These are phyloP conservation scores for Zygosaccharomyces lentus DNA, from an alignment of 805 yeast genomes.

Conservation along the genomic window DNA sequence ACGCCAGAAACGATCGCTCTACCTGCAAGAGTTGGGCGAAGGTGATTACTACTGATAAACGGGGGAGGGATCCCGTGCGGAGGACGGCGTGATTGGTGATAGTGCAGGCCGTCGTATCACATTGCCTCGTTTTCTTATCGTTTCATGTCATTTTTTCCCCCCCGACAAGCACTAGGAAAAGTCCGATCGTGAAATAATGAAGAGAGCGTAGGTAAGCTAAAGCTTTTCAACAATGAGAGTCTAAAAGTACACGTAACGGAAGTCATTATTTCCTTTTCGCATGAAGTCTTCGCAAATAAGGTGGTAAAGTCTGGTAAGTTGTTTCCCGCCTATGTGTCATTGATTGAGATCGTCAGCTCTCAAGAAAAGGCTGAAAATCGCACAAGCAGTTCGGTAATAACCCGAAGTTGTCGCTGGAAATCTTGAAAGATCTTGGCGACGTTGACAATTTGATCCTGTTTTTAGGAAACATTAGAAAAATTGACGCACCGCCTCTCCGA, in stretches of 20 bases:
- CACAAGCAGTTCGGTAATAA: conserved; percentile 28
- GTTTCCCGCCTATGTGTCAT: too few relatives aligned
- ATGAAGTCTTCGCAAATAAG: too few relatives aligned
- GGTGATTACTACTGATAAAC: too few relatives aligned
- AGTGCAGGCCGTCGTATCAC: not conserved
- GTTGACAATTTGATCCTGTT: conserved; percentile 43
- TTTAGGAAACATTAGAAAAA: conserved; percentile 39
- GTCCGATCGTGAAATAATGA: too few relatives aligned
- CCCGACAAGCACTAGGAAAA: not conserved
- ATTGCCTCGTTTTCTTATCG: not conserved
- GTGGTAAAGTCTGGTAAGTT: too few relatives aligned
- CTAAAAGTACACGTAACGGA: too few relatives aligned
- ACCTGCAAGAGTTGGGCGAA: too few relatives aligned
- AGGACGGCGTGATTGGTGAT: not conserved
- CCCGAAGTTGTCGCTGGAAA: conserved; percentile 27
- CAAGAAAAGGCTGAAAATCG: conserved; percentile 41
- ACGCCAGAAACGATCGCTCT: too few relatives aligned
- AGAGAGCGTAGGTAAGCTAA: too few relatives aligned
- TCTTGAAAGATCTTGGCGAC: conserved; percentile 35
- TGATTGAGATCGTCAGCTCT: conserved; percentile 50
- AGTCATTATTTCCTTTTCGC: too few relatives aligned
- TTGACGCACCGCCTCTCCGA: conserved; percentile 48
- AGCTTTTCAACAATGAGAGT: too few relatives aligned
- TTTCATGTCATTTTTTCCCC: not conserved
- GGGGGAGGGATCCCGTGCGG: too few relatives aligned